Evolutionary conservation across 2,329 filamentous ascomycete genomes (phyloP), one percentile per base, ranked within the genome.

Genomic region (Calonectria montana): DNA sequence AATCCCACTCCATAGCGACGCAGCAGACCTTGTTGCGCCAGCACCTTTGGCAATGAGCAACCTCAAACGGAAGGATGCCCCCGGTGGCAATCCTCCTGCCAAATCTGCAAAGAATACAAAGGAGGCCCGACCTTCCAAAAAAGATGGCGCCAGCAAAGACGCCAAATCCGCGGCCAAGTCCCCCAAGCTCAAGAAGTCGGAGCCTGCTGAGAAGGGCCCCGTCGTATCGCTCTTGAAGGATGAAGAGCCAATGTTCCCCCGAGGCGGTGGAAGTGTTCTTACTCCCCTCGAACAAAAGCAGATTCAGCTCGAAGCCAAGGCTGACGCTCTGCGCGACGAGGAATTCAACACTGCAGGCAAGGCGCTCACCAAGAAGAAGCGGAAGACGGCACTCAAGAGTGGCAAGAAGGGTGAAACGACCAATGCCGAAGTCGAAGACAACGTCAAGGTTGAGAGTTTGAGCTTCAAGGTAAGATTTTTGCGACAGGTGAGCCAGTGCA

Each of bases 271-370:
- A 65, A 97, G 94, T 81, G 89, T 98, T 65, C 86, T 99, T 81
- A 98, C 97, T 2, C 96, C 97, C 23, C 87, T 99, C 64, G 97
- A 99, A 83, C 94, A 97, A 82, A 98, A 98, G 86, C 95, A 98
- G 84, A 98, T 99, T 74, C 93, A 97, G 79, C 93, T 97, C 70
- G 94, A 98, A 84, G 97, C 97, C 55, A 97, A 94, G 81, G 92
- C 93, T 78, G 97, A 99, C 87, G 97, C 96, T 47, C 87, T 97
- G 45, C 97, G 96, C 81, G 97, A 98, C 84, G 93, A 97, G 78
- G 89, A 93, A 76, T 90, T 90, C 59, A 85, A 86, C 63, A 87
- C 88, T 69, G 84, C 85, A 50, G 81, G 84, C 31, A 87, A 89
- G 73, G 72, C 78, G 15, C 76, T 79, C 64, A 84, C 79, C 77